Evolutionary conservation across 2,329 filamentous ascomycete genomes (phyloP).

Genomic region (Calonectria multiphialidica): DNA sequence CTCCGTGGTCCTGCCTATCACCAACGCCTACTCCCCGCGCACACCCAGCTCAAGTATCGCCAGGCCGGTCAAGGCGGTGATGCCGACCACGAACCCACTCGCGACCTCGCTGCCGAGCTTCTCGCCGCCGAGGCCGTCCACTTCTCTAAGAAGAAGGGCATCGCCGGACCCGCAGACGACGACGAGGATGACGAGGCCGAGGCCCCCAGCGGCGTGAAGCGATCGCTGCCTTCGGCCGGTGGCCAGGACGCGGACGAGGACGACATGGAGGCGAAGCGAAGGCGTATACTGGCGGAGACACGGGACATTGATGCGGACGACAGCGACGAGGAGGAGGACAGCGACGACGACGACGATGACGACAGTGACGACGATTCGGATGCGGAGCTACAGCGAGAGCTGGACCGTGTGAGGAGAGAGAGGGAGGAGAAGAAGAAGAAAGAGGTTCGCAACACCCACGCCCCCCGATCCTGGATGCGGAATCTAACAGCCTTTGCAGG

Average conservation of each 20-base stretch:
- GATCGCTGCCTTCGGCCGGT: slow-evolving; percentile 55
- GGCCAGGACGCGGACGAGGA: slow-evolving; percentile 73
- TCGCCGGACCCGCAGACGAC: slow-evolving; percentile 58
- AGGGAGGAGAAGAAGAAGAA: slow-evolving; percentile 57
- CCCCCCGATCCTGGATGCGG: too few species aligned
- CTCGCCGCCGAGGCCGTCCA: slow-evolving; percentile 89
- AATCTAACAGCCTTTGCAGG: slow-evolving; percentile 58
- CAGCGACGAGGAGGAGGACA: slow-evolving; percentile 70
- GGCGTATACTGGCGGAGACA: slow-evolving; percentile 88
- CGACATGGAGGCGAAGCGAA: slow-evolving; percentile 83
- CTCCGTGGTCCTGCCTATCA: slow-evolving; percentile 95
- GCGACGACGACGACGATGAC: slow-evolving; percentile 56
- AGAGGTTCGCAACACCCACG: slow-evolving; percentile 41
- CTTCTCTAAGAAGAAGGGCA: slow-evolving; percentile 83
- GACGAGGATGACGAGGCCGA: slow-evolving; percentile 59
- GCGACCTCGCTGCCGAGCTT: slow-evolving; percentile 91
- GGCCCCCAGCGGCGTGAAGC: slow-evolving; percentile 65
- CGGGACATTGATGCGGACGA: slow-evolving; percentile 85
- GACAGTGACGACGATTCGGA: slow-evolving; percentile 67
- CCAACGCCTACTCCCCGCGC: slow-evolving; percentile 92
- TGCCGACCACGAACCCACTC: slow-evolving; percentile 74
- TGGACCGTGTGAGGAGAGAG: slow-evolving; percentile 93
- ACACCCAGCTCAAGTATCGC: slow-evolving; percentile 92
- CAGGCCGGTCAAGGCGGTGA: slow-evolving; percentile 89
- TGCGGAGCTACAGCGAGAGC: slow-evolving; percentile 89